These are phyloP conservation scores for Solanum microdontum DNA, from an alignment of 257 asterid genomes.

Conservation along the genomic window DNA sequence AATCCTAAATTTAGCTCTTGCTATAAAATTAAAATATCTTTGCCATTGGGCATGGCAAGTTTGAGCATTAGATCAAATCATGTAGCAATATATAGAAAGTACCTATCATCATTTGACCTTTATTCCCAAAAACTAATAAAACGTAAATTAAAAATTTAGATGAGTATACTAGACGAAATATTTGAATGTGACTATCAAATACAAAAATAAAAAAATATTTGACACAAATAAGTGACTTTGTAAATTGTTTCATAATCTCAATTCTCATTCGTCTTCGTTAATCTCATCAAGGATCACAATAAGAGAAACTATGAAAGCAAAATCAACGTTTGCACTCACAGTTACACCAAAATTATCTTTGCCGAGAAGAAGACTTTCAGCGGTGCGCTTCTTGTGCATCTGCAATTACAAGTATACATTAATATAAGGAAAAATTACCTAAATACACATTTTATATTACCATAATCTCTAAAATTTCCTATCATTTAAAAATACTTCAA, in stretches of 20 bases:
- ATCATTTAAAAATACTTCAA: no score
- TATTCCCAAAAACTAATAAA: background rate
- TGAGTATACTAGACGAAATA: background rate
- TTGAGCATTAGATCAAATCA: background rate
- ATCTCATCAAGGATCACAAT: conserved; percentile 72
- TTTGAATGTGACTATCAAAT: background rate
- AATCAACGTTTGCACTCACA: conserved; percentile 66
- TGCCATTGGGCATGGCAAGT: background rate
- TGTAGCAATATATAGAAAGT: background rate
- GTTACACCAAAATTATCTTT: conserved; percentile 64
- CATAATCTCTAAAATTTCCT: no score
- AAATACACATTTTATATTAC: no score
- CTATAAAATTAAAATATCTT: no score
- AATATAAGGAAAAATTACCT: no score
- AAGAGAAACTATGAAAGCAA: conserved; percentile 68
- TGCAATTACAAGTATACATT: background rate
- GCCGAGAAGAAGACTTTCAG: conserved; percentile 41
- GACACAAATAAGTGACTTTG: background rate
- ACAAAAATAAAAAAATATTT: background rate
- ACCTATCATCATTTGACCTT: background rate
- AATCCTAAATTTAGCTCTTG: background rate
- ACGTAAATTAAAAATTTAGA: background rate
- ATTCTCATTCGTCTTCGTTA: conserved; percentile 33
- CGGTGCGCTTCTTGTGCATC: conserved; percentile 67
- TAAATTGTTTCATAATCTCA: background rate